A percentile compares a stretch with the other conserved stretches of the same genome.
phyloP scores from a whole-genome alignment of 1,284 basidiomycete species.

The Butyriboletus appendiculatus region DNA sequence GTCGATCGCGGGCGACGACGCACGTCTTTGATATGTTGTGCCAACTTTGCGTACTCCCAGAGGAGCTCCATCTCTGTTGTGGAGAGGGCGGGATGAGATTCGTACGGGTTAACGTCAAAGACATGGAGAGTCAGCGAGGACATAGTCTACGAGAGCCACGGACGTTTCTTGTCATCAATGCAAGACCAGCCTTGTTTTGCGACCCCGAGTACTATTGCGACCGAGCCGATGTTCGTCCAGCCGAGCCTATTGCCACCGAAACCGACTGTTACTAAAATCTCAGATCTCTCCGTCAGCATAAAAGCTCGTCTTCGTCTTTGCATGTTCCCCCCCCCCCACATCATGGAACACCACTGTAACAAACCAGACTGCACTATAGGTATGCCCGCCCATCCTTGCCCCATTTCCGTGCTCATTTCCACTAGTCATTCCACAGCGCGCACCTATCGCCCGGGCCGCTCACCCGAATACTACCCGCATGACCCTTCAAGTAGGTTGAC shows the following conservation, averaged over 20 bases:
- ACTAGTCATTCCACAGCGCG: conserved; percentile 55
- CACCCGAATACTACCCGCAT: conserved; percentile 45
- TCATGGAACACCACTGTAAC: conserved; percentile 59
- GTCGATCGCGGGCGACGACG: conserved; percentile 18
- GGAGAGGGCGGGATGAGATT: conserved; percentile 62
- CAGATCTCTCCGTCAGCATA: no score
- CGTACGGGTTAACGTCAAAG: conserved; percentile 65
- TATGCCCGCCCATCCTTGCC: conserved; percentile 33
- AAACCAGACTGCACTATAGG: conserved; percentile 73
- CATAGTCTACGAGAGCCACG: not conserved
- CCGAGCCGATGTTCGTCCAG: no score
- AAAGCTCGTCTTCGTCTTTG: no score
- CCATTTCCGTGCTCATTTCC: not conserved
- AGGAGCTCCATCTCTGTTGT: conserved; percentile 68
- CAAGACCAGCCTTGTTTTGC: no score
- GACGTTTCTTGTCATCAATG: no score
- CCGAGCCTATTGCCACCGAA: no score
- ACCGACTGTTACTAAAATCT: no score
- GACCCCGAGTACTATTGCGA: no score
- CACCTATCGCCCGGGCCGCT: conserved; percentile 24
- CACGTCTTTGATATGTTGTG: conserved; percentile 70
- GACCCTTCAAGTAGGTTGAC: conserved; percentile 56
- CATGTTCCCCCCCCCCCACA: not conserved
- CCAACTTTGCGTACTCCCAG: conserved; percentile 80
- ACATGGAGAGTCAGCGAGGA: not conserved